These are phyloP conservation scores for Emmonsiellopsis sp. DNA, from an alignment of 2,329 filamentous ascomycete genomes.

Conservation along the genomic window DNA sequence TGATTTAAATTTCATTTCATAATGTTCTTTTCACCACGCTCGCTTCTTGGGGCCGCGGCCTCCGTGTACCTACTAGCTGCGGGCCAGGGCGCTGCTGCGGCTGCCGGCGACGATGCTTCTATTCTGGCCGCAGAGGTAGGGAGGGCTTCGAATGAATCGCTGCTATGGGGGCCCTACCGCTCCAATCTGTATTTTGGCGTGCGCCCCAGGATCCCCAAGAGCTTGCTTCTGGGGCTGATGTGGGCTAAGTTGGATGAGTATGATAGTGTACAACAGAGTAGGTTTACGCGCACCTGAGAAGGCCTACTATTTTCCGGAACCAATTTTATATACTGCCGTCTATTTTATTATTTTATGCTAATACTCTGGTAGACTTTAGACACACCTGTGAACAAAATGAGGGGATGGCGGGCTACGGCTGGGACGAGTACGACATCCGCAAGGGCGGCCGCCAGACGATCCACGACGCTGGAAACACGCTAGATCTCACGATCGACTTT, in stretches of 20 bases:
- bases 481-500: constrained; percentile 89
- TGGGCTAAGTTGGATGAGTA: constrained; percentile 83
- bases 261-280: constrained; percentile 64
- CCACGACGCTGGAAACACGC: constrained; percentile 75
- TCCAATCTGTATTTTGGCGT: constrained; percentile 93
- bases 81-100: constrained; percentile 8
- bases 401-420: constrained; percentile 89
- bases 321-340: too few species aligned
- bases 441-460: constrained; percentile 82
- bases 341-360: too few species aligned
- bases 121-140: constrained; percentile 30
- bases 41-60: constrained; percentile 13
- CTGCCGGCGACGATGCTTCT: constrained; percentile 22
- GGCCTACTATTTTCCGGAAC: too few species aligned
- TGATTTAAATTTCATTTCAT: constrained; percentile 1
- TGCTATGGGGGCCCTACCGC: constrained; percentile 93
- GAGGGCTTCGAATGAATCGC: constrained; percentile 60
- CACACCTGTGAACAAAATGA: constrained; percentile 96
- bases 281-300: constrained; percentile 23
- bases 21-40: not conserved
- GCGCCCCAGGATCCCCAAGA: constrained; percentile 69
- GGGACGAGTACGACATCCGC: constrained; percentile 92
- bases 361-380: constrained; percentile 55
- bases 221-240: constrained; percentile 71
- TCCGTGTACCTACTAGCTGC: constrained; percentile 7